A percentile compares a stretch with the other conserved stretches of the same genome.
phyloP scores from a whole-genome alignment of 495 filamentous ascomycete genomes.

The Podospora pseudocomata region DNA sequence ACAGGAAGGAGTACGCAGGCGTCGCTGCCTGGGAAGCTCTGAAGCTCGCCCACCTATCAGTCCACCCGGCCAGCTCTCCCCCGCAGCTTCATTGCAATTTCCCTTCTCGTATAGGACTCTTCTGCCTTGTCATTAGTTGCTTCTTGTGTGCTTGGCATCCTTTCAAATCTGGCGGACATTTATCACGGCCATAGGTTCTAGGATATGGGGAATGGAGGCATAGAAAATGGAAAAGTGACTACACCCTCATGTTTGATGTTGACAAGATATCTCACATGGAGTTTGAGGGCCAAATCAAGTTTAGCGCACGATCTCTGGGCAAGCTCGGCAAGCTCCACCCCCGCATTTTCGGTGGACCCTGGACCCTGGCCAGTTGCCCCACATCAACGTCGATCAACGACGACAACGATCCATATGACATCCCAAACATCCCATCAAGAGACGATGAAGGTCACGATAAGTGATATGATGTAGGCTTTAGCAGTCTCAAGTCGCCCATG shows the following conservation, averaged over 20 bases:
- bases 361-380: background rate
- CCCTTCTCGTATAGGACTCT: no score
- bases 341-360: background rate
- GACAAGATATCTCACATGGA: background rate
- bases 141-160: no score
- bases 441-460: background rate
- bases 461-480: no score
- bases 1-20: background rate
- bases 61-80: no score
- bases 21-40: background rate
- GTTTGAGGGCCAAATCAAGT: background rate
- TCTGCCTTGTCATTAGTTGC: no score
- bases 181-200: no score
- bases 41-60: background rate
- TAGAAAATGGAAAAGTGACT: no score
- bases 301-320: background rate
- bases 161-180: no score
- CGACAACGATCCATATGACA: background rate
- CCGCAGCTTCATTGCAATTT: no score
- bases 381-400: background rate
- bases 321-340: conserved; percentile 1
- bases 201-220: no score
- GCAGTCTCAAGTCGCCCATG: no score
- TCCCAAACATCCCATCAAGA: background rate
- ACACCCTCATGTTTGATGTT: no score